Evolutionary conservation across 805 yeast genomes (phyloP).

Genomic region (Yamadazyma olivae): DNA sequence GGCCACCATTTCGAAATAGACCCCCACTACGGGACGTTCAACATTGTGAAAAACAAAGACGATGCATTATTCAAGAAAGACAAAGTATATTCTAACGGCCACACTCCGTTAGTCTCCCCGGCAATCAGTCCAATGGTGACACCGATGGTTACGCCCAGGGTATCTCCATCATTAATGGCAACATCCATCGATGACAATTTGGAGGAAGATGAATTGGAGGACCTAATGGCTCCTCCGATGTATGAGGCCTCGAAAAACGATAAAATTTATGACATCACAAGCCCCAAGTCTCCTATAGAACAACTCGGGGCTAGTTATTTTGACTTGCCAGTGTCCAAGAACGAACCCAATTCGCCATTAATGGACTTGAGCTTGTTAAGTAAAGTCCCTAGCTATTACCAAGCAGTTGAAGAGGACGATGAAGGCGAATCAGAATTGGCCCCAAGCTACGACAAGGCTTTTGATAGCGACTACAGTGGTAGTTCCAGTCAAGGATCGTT

Average conservation of each 20-base stretch:
- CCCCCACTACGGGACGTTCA: conserved; percentile 20
- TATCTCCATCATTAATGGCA: conserved; percentile 1
- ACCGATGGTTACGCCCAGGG: conserved; percentile 4
- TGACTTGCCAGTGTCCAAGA: conserved; percentile 20
- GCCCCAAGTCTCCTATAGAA: conserved; percentile 34
- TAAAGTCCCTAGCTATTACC: conserved; percentile 37
- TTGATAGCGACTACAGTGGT: neutral
- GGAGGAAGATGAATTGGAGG: conserved; percentile 22
- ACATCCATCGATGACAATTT: conserved; percentile 10
- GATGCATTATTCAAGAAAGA: conserved; percentile 31
- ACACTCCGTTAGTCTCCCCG: conserved; percentile 9
- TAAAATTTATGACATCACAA: conserved; percentile 31
- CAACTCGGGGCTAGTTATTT: conserved; percentile 32
- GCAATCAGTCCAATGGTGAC: conserved; percentile 3
- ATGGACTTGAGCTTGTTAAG: conserved; percentile 24
- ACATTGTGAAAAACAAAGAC: conserved; percentile 17
- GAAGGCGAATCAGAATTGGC: conserved; percentile 22
- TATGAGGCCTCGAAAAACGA: conserved; percentile 39
- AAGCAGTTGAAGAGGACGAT: conserved; percentile 38
- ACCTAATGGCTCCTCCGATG: conserved; percentile 41
- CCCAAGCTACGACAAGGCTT: conserved; percentile 15
- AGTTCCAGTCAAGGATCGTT: conserved; percentile 1
- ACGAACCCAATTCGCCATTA: conserved; percentile 1
- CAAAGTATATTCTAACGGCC: conserved; percentile 4
- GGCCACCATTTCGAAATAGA: conserved; percentile 34